Conservation (phyloP, 2,329 filamentous ascomycete genomes). For the Cadophora luteo-olivacea region DNA sequence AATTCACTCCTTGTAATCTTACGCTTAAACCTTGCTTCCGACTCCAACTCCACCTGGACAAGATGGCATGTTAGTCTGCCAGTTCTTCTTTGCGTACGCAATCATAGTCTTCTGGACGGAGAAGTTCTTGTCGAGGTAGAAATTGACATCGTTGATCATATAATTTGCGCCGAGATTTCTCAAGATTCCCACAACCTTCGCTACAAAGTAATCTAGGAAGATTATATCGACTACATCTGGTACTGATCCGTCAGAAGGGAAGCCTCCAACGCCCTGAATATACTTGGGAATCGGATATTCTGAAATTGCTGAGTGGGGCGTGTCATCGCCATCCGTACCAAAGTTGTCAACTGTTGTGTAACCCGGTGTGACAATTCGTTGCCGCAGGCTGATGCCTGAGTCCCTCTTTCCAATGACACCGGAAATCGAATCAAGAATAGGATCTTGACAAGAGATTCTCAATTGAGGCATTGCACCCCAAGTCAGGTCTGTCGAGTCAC, state of each 20-base stretch:
- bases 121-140: background rate
- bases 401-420: constrained; percentile 27
- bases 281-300: constrained; percentile 84
- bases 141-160: background rate
- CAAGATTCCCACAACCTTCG: constrained; percentile 65
- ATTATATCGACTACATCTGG: constrained; percentile 83
- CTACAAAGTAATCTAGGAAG: constrained; percentile 88
- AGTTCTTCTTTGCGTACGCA: background rate
- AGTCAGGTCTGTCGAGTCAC: constrained; percentile 15
- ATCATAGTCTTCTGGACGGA: constrained; percentile 4
- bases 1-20: background rate
- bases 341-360: constrained; percentile 89
- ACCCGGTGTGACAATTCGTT: constrained; percentile 58
- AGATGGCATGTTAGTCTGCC: background rate
- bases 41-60: background rate
- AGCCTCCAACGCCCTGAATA: constrained; percentile 71
- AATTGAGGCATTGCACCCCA: constrained; percentile 33
- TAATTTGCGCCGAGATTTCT: background rate
- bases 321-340: constrained; percentile 86
- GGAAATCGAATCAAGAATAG: constrained; percentile 31
- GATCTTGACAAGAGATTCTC: constrained; percentile 46
- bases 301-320: constrained; percentile 74
- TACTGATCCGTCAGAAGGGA: constrained; percentile 55
- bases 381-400: constrained; percentile 39
- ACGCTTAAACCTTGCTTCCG: background rate